Conservation (phyloP, 2,329 filamentous ascomycete species). For the Tolypocladium ovalisporum region DNA sequence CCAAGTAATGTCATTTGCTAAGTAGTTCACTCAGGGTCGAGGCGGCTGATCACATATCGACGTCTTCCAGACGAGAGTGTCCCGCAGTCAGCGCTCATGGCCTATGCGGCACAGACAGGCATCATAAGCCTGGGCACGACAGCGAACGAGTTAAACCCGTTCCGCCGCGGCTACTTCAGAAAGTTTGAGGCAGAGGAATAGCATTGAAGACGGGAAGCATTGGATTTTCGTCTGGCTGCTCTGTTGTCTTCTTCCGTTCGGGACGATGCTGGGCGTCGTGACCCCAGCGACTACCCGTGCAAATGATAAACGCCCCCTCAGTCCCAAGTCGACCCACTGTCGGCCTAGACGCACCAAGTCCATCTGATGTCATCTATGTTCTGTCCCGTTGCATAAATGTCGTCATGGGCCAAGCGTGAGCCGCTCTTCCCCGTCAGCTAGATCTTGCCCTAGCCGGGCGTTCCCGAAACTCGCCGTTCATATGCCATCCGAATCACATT, state of each 20-base stretch:
- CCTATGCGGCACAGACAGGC: conserved; percentile 18
- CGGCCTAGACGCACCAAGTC: neutral
- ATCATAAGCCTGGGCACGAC: conserved; percentile 30
- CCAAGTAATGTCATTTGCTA: conserved; percentile 3
- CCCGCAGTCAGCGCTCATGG: conserved; percentile 28
- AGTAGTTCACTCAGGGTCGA: conserved; percentile 54
- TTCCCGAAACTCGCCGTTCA: neutral
- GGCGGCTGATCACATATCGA: conserved; percentile 77
- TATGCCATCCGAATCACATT: neutral
- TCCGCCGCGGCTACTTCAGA: conserved; percentile 47
- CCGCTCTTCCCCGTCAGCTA: neutral
- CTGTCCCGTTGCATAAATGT: neutral
- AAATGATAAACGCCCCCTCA: neutral
- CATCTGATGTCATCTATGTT: neutral
- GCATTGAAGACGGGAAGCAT: conserved; percentile 1
- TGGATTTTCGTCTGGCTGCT: neutral
- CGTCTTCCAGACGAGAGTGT: conserved; percentile 53
- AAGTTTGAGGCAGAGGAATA: conserved; percentile 31
- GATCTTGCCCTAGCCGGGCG: neutral
- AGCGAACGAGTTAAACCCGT: conserved; percentile 50
- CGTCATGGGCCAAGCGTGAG: neutral
- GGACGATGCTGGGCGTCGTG: neutral
- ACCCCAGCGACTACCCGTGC: neutral
- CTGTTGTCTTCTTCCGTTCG: neutral
- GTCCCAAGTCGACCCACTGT: neutral